Conservation (phyloP, 1,139 yeast species). For the Hyphopichia wangnamkhiaoensis region DNA sequence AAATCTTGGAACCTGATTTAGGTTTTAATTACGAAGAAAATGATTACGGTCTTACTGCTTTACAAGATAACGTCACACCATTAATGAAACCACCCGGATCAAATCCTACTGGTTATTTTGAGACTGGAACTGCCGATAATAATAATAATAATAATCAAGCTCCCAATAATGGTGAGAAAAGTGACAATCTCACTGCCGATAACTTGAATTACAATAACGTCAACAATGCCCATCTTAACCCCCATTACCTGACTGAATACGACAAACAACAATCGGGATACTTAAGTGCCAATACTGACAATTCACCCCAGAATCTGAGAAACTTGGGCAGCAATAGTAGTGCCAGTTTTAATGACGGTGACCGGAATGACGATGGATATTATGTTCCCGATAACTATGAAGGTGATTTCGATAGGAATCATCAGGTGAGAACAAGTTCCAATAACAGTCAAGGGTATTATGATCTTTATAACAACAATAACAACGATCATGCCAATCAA, state of each 20-base stretch:
- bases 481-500: background rate
- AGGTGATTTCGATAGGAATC: background rate
- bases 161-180: background rate
- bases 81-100: conserved; percentile 44
- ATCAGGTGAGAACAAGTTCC: background rate
- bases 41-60: conserved; percentile 12
- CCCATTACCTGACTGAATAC: conserved; percentile 2
- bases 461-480: background rate
- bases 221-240: background rate
- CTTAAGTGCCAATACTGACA: conserved; percentile 4
- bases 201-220: background rate
- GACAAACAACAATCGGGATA: conserved; percentile 3
- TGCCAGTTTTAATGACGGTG: conserved; percentile 4
- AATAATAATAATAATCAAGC: background rate
- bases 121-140: conserved; percentile 9
- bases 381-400: background rate
- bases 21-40: conserved; percentile 11
- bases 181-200: background rate
- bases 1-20: conserved; percentile 21
- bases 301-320: conserved; percentile 5
- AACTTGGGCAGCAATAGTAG: conserved; percentile 1
- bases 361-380: background rate
- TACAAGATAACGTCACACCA: conserved; percentile 33
- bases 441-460: background rate
- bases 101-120: conserved; percentile 36